These are phyloP conservation scores for Medicago ruthenica DNA, from an alignment of 306 rosid species.

Conservation along the genomic window DNA sequence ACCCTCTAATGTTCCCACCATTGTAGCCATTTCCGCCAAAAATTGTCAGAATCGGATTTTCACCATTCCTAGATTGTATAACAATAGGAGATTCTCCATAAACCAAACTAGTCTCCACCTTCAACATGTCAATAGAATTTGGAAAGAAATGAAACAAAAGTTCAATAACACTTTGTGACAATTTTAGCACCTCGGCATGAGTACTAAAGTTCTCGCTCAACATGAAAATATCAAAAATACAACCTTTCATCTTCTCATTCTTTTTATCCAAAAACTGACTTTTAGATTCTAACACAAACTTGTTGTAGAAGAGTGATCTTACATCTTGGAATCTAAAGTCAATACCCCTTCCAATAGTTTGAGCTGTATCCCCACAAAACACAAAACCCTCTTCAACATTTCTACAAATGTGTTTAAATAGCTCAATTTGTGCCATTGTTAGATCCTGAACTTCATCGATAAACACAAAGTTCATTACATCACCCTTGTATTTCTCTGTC, in stretches of 20 bases:
- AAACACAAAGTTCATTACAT: slow-evolving; percentile 59
- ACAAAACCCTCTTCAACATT: slow-evolving; percentile 81
- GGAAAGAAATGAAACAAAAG: slow-evolving; percentile 71
- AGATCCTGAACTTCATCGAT: slow-evolving; percentile 88
- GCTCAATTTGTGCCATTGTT: slow-evolving; percentile 63
- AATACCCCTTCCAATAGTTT: slow-evolving; percentile 73
- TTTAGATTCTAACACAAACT: slow-evolving; percentile 51
- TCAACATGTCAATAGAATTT: slow-evolving; percentile 54
- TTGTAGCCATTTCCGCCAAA: slow-evolving; percentile 55
- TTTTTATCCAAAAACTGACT: slow-evolving; percentile 19
- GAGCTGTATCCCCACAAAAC: slow-evolving; percentile 83
- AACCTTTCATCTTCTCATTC: slow-evolving; percentile 55
- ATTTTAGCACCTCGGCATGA: slow-evolving; percentile 57
- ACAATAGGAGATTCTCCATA: slow-evolving; percentile 60
- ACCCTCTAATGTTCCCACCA: slow-evolving; percentile 45
- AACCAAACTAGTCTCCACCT: slow-evolving; percentile 64
- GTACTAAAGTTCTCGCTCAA: slow-evolving; percentile 72
- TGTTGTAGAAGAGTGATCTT: slow-evolving; percentile 57
- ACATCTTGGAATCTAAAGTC: slow-evolving; percentile 80
- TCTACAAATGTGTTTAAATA: slow-evolving; percentile 64
- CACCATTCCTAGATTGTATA: slow-evolving; percentile 46
- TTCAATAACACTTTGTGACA: slow-evolving; percentile 67
- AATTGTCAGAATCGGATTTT: slow-evolving; percentile 52
- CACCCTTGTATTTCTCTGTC: slow-evolving; percentile 51
- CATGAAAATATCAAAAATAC: slow-evolving; percentile 53